Conservation (phyloP, 371 early-diverging fungal species). For the Syncephalastrum sp. region DNA sequence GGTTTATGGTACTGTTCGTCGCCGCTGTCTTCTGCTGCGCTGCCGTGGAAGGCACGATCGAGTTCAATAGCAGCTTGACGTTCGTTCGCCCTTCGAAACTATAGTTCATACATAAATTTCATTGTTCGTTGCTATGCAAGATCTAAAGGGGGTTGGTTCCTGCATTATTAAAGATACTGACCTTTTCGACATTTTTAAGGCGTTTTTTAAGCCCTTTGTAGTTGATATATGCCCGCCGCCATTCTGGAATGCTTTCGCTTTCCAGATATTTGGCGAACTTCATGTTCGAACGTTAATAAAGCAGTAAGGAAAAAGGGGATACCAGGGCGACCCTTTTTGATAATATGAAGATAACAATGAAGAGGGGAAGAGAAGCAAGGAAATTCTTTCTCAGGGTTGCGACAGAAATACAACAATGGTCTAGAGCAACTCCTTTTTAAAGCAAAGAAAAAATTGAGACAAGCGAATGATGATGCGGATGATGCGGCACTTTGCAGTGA, state of each 20-base stretch:
- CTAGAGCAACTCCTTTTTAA: constrained; percentile 2
- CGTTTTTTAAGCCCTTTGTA: constrained; percentile 72
- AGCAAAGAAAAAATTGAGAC: constrained; percentile 1
- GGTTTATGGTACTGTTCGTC: constrained; percentile 6
- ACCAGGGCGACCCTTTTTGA: background rate
- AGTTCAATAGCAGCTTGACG: constrained; percentile 24
- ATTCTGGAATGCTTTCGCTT: constrained; percentile 79
- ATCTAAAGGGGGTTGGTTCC: background rate
- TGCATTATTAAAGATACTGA: constrained; percentile 9
- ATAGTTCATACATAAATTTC: too few relatives aligned
- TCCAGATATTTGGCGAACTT: constrained; percentile 81
- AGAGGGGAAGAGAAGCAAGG: background rate
- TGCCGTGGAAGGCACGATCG: constrained; percentile 20
- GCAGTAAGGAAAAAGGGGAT: background rate
- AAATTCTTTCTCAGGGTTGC: background rate
- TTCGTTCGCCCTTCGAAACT: constrained; percentile 24
- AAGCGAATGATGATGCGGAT: constrained; percentile 7
- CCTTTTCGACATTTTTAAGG: constrained; percentile 62
- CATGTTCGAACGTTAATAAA: constrained; percentile 42
- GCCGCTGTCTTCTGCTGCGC: constrained; percentile 16
- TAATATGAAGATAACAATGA: background rate
- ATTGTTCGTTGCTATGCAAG: too few relatives aligned
- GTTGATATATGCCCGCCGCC: constrained; percentile 77
- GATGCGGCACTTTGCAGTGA: background rate
- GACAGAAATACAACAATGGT: constrained; percentile 4